Percentiles rank a stretch among this genome's conserved stretches.
Evolutionary conservation across 2,329 filamentous ascomycete species (phyloP).

Genomic region (Fusarium virguliforme): DNA sequence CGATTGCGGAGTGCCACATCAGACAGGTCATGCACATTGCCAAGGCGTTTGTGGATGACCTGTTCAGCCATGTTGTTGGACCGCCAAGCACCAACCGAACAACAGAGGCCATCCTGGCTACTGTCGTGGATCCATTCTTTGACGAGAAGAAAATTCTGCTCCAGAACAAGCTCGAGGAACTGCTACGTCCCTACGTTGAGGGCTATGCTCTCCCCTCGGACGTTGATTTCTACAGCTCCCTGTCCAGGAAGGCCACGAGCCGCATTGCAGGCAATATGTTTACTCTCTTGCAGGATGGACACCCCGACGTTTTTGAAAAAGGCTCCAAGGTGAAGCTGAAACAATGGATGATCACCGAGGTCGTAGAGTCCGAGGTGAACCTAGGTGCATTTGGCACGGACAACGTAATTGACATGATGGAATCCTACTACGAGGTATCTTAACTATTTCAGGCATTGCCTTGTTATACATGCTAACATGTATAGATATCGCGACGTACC

Average conservation of each 20-base stretch:
- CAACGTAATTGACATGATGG: slow-evolving; percentile 62
- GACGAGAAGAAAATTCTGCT: slow-evolving; percentile 53
- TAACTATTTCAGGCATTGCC: background rate
- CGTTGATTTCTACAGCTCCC: slow-evolving; percentile 49
- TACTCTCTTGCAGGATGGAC: slow-evolving; percentile 9
- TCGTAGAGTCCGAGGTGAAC: slow-evolving; percentile 35
- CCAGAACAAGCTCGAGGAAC: slow-evolving; percentile 57
- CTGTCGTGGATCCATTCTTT: slow-evolving; percentile 54
- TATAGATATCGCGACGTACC: slow-evolving; percentile 60
- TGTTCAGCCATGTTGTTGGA: slow-evolving; percentile 55
- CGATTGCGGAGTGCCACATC: slow-evolving; percentile 58
- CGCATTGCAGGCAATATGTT: slow-evolving; percentile 39
- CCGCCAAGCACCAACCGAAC: slow-evolving; percentile 34
- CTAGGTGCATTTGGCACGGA: slow-evolving; percentile 56
- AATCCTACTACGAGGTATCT: slow-evolving; percentile 62
- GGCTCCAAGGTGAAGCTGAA: slow-evolving; percentile 6
- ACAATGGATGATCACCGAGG: slow-evolving; percentile 16
- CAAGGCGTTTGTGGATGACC: slow-evolving; percentile 58
- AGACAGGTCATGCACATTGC: slow-evolving; percentile 49
- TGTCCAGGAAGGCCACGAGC: slow-evolving; percentile 17
- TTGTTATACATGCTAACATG: background rate
- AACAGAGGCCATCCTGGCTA: slow-evolving; percentile 45
- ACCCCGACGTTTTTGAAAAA: slow-evolving; percentile 46
- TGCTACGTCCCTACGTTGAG: slow-evolving; percentile 57
- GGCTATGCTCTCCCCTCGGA: slow-evolving; percentile 53